Conservation (phyloP, 345 rosid genomes). For the Brassica cretica region DNA sequence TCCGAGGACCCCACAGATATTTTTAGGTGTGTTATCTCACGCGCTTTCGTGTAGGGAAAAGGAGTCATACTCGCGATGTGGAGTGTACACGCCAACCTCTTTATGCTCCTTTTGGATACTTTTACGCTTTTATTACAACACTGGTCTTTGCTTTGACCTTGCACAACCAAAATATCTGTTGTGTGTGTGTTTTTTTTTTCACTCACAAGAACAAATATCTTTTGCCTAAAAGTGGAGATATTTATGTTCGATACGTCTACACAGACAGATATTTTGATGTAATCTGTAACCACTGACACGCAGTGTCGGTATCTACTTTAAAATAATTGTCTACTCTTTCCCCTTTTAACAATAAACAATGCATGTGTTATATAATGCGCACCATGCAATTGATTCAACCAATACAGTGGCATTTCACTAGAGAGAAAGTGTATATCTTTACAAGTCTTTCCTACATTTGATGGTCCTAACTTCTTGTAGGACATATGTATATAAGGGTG, state of each 20-base stretch:
- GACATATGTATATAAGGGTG: no score
- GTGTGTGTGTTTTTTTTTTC: neutral
- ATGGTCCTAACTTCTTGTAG: neutral
- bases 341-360: neutral
- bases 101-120: neutral
- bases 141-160: slow-evolving; percentile 6
- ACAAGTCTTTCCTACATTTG: neutral
- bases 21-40: neutral
- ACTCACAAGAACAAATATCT: slow-evolving; percentile 26
- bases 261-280: slow-evolving; percentile 10
- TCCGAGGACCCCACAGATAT: slow-evolving; percentile 20
- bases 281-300: slow-evolving; percentile 27
- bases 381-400: neutral
- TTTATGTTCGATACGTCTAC: slow-evolving; percentile 23
- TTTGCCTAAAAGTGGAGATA: slow-evolving; percentile 19
- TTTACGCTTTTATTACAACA: neutral
- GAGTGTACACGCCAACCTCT: neutral
- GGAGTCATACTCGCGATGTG: neutral
- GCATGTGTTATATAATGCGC: neutral
- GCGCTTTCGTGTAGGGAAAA: neutral
- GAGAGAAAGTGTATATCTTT: neutral
- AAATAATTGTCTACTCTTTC: neutral
- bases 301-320: slow-evolving; percentile 9
- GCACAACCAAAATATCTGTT: slow-evolving; percentile 27
- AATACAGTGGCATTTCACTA: neutral